These are phyloP conservation scores for Hippophae gyantsensis DNA, from an alignment of 306 rosid species.

Conservation along the genomic window DNA sequence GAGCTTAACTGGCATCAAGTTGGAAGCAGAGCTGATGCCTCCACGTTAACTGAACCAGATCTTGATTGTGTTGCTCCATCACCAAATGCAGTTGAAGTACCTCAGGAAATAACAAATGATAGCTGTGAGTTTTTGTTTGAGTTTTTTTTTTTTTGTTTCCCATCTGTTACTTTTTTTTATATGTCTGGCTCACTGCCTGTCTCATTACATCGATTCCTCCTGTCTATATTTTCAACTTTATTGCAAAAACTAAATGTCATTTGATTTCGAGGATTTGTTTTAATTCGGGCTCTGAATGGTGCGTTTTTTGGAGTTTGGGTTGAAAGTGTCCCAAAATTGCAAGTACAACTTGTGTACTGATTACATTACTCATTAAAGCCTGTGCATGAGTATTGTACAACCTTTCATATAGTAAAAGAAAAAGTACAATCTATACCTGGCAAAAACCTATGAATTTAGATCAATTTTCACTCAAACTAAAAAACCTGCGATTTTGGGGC, in stretches of 20 bases:
- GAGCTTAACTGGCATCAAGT: conserved; percentile 42
- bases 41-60: conserved; percentile 25
- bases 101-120: conserved; percentile 36
- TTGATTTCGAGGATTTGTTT: not conserved
- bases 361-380: too few relatives aligned
- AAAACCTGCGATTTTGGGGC: too few relatives aligned
- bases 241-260: not conserved
- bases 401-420: too few relatives aligned
- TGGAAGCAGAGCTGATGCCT: conserved; percentile 19
- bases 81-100: conserved; percentile 24
- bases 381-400: too few relatives aligned
- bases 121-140: conserved; percentile 42
- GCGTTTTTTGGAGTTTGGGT: too few relatives aligned
- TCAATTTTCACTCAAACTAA: too few relatives aligned
- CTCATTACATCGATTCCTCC: not conserved
- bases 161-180: not conserved
- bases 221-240: not conserved
- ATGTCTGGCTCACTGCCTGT: not conserved
- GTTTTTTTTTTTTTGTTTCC: not conserved
- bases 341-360: too few relatives aligned
- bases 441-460: too few relatives aligned
- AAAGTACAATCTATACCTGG: too few relatives aligned
- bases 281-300: too few relatives aligned
- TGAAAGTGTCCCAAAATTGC: too few relatives aligned
- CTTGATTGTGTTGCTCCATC: conserved; percentile 18